Conservation (phyloP, 345 rosid species). For the Linum tenue region DNA sequence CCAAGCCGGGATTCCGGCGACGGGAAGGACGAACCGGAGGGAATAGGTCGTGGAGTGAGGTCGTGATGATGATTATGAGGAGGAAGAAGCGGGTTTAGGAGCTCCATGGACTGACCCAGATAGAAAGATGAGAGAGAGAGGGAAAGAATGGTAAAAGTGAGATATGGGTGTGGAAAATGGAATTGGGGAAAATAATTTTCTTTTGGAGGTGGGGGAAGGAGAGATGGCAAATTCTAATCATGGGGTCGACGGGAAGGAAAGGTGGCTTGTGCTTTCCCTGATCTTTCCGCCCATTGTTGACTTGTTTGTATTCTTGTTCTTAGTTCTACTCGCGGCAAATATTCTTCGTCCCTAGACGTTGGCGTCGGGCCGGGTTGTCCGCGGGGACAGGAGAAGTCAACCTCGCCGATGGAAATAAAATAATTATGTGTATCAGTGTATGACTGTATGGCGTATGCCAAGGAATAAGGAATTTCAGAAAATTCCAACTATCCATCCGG, state of each 20-base stretch:
- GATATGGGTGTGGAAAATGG: neutral
- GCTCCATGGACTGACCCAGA: constrained; percentile 24
- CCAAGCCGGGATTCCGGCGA: constrained; percentile 4
- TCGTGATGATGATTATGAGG: constrained; percentile 7
- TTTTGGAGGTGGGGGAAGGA: neutral
- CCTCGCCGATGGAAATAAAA: no score
- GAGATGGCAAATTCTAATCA: neutral
- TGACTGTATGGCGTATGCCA: no score
- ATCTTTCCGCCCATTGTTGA: neutral
- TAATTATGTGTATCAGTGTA: no score
- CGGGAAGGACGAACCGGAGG: neutral
- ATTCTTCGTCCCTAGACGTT: neutral
- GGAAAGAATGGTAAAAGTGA: neutral
- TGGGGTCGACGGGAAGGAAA: neutral
- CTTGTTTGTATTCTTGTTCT: neutral
- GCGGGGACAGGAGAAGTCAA: no score
- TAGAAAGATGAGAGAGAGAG: no score
- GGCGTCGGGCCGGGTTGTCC: no score
- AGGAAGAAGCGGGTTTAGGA: constrained; percentile 20
- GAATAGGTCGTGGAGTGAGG: constrained; percentile 13
- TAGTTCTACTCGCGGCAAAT: neutral
- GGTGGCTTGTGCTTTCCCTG: neutral
- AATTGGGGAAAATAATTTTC: no score
- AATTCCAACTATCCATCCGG: no score
- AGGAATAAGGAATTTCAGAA: no score